These are phyloP conservation scores for Aspergillus sparsus DNA, from an alignment of 495 filamentous ascomycete species.

Conservation along the genomic window DNA sequence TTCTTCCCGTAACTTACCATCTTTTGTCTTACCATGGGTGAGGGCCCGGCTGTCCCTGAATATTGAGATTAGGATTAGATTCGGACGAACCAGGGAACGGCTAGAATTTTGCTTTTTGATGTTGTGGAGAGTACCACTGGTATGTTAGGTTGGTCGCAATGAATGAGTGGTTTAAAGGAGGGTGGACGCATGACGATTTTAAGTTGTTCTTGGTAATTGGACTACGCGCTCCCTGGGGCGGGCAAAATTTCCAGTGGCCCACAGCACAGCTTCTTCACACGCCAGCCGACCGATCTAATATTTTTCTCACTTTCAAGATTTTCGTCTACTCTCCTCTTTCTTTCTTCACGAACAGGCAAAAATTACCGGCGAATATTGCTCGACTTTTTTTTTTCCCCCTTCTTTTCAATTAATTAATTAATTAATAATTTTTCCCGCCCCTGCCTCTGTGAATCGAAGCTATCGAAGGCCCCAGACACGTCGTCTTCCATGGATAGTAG, in stretches of 20 bases:
- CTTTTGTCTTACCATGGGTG: constrained; percentile 11
- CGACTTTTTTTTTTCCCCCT: too few species aligned
- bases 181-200: not conserved
- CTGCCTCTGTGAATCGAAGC: not conserved
- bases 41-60: constrained; percentile 11
- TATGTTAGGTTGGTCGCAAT: not conserved
- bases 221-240: too few species aligned
- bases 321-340: too few species aligned
- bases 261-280: too few species aligned
- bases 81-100: constrained; percentile 18
- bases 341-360: too few species aligned
- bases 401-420: too few species aligned
- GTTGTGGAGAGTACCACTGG: constrained; percentile 7
- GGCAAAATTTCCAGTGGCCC: too few species aligned
- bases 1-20: constrained; percentile 22
- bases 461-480: constrained; percentile 6
- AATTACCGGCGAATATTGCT: too few species aligned
- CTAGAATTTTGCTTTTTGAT: constrained; percentile 12
- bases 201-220: not conserved
- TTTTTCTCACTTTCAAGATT: too few species aligned
- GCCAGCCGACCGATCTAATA: too few species aligned
- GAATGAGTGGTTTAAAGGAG: not conserved
- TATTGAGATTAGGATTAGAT: not conserved
- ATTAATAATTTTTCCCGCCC: too few species aligned
- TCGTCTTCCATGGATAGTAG: constrained; percentile 1